Evolutionary conservation across 495 filamentous ascomycete genomes (phyloP), one percentile per base, ranked within the genome.

Genomic region (Rhizodiscina lignyota): DNA sequence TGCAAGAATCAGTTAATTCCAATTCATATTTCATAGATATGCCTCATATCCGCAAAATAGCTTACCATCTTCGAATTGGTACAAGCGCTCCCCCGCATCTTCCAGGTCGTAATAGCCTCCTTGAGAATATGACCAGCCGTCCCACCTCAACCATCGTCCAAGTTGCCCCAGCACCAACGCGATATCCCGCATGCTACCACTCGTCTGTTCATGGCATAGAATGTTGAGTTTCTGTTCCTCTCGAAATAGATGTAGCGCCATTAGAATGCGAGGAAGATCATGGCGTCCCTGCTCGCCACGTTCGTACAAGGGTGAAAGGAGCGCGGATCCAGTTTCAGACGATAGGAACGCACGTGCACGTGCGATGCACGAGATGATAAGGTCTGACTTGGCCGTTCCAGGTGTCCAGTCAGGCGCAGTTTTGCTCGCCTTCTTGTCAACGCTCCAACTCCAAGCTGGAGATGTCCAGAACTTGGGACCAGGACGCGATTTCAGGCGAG

Each of bases 201-300:
- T 62, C 5, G 66, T 62, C 34, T 64, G 59, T 39, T 78, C 67
- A 0, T 63, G 60, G 17, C 70, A 61, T 15, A 73, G 64, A 19
- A 72, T 70, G 32, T 81, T 74, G 4, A 97, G 70, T 50, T 91
- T 94, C 42, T 79, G 70, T 46, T 97, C 89, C 51, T 97, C 87
- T 2, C 78, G 64, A 3, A 92, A 52, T 4, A 96, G 66, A 53
- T 96, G 91, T 17, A 97, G 64, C 11, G 71, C 74, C 33, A 89
- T 61, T 6, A 94, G 60, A 2, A 87, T 62, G 32, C 72, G 75
- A 39, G 70, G 69, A 26, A 83, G 61, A 21, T 70, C 66, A 34
- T 61, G 67, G 16, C 66, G 65, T 21, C 77, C n/a, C n/a, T n/a
- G n/a, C n/a, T n/a, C n/a, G n/a, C n/a, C n/a, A n/a, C n/a, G n/a